These are phyloP conservation scores for Aspergillus taichungensis DNA, from an alignment of 495 filamentous ascomycete genomes.

Conservation along the genomic window DNA sequence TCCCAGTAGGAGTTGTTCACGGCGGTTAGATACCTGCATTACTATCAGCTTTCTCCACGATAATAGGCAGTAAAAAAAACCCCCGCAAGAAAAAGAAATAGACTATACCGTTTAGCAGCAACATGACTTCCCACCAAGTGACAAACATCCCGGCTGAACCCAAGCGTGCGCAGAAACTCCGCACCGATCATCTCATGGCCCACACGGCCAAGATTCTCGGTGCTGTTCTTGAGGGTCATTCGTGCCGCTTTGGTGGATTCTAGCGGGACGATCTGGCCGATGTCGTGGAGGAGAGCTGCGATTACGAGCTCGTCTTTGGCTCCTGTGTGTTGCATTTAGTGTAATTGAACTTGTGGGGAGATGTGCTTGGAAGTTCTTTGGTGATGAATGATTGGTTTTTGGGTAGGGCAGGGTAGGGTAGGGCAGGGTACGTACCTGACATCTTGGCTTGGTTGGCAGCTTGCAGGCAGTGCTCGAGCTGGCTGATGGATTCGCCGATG, in stretches of 20 bases:
- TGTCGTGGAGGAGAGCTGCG: constrained; percentile 37
- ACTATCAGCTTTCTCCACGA: background rate
- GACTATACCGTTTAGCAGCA: constrained; percentile 33
- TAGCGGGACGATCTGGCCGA: constrained; percentile 34
- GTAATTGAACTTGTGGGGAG: constrained; percentile 13
- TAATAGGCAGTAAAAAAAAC: background rate
- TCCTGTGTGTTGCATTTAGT: no score
- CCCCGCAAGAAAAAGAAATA: background rate
- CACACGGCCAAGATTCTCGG: constrained; percentile 30
- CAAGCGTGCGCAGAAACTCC: constrained; percentile 26
- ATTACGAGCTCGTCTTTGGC: constrained; percentile 24
- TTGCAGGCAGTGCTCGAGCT: constrained; percentile 40
- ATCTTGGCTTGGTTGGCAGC: constrained; percentile 26
- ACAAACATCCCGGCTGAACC: constrained; percentile 31
- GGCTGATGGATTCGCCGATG: constrained; percentile 37
- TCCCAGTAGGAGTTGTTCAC: constrained; percentile 28
- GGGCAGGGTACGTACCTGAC: constrained; percentile 11
- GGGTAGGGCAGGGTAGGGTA: no score
- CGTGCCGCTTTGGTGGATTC: constrained; percentile 21
- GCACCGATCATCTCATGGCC: constrained; percentile 37
- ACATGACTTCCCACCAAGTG: constrained; percentile 36
- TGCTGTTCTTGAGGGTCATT: constrained; percentile 17
- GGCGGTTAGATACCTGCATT: constrained; percentile 28
- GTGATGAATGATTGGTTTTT: background rate
- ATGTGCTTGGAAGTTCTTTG: background rate